Conservation (phyloP, 352 stramenopile genomes). For the Lagenidium giganteum region DNA sequence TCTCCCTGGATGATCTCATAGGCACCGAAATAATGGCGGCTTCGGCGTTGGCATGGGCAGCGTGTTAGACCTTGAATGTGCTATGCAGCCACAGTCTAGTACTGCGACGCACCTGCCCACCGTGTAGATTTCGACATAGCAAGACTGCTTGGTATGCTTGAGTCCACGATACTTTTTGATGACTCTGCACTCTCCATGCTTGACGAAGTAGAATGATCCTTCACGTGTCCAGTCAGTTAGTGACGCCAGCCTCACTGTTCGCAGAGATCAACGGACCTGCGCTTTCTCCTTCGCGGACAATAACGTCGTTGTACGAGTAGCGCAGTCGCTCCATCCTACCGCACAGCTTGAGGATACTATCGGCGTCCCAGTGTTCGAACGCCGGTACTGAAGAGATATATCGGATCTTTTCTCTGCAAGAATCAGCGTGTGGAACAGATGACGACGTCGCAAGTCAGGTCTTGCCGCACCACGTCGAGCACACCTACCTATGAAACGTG, state of each 20-base stretch:
- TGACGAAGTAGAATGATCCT: slow-evolving; percentile 64
- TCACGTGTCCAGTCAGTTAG: slow-evolving; percentile 20
- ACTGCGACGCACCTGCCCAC: slow-evolving; percentile 36
- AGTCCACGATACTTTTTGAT: slow-evolving; percentile 39
- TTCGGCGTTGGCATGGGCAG: too few species aligned
- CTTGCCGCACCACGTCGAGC: too few species aligned
- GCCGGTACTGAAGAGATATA: slow-evolving; percentile 38
- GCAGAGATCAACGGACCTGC: slow-evolving; percentile 29
- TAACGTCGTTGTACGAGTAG: slow-evolving; percentile 59
- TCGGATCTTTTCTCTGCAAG: slow-evolving; percentile 50
- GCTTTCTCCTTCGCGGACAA: slow-evolving; percentile 46
- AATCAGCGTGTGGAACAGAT: too few species aligned
- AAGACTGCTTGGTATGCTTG: slow-evolving; percentile 13
- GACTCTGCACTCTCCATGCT: slow-evolving; percentile 56
- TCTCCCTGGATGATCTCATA: slow-evolving; percentile 42
- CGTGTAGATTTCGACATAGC: slow-evolving; percentile 52
- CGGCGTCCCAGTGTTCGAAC: slow-evolving; percentile 62
- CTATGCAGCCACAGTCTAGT: too few species aligned
- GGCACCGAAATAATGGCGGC: slow-evolving; percentile 56
- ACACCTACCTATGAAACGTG: too few species aligned
- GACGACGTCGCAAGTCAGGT: too few species aligned
- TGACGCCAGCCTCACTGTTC: background rate
- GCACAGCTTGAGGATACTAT: slow-evolving; percentile 47
- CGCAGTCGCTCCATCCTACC: slow-evolving; percentile 58
- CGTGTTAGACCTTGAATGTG: too few species aligned